Evolutionary conservation across 345 rosid genomes (phyloP).

Genomic region (Stellera chamaejasme): DNA sequence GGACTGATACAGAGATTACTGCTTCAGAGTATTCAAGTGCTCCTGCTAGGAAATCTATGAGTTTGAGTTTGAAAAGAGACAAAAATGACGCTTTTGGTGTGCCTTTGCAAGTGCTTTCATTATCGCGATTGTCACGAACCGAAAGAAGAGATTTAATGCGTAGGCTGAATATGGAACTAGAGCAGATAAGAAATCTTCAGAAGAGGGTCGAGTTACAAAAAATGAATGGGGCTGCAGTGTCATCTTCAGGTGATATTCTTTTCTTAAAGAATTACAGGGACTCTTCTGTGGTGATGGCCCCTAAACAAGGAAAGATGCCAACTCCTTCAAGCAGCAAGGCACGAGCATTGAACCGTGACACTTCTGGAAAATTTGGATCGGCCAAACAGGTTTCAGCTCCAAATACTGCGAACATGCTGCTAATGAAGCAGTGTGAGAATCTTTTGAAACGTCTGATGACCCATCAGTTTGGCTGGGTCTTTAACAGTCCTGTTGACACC

Average conservation of each 20-base stretch:
- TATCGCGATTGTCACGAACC: conserved; percentile 46
- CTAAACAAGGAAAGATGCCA: conserved; percentile 45
- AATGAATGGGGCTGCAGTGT: conserved; percentile 31
- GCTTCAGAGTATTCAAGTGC: conserved; percentile 64
- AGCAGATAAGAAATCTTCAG: conserved; percentile 53
- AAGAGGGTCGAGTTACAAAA: conserved; percentile 53
- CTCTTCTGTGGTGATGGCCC: conserved; percentile 27
- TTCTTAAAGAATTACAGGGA: conserved; percentile 35
- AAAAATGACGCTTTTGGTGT: conserved; percentile 45
- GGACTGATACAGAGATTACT: conserved; percentile 53
- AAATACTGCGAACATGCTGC: conserved; percentile 31
- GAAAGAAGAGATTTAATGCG: conserved; percentile 59
- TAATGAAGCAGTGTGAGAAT: conserved; percentile 80
- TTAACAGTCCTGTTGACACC: conserved; percentile 83
- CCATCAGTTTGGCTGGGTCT: conserved; percentile 77
- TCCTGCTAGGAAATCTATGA: conserved; percentile 48
- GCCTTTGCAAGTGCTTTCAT: conserved; percentile 52
- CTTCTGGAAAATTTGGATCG: conserved; percentile 48
- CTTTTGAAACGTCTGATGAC: conserved; percentile 60
- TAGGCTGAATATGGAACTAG: conserved; percentile 59
- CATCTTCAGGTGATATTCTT: conserved; percentile 58
- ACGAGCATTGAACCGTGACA: conserved; percentile 39
- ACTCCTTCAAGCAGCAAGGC: conserved; percentile 29
- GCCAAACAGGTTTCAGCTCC: conserved; percentile 30
- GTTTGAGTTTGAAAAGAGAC: conserved; percentile 28